Percentiles rank a stretch among this genome's conserved stretches.
phyloP scores from a whole-genome alignment of 2,329 filamentous ascomycete genomes.

The Beauveria bassiana region DNA sequence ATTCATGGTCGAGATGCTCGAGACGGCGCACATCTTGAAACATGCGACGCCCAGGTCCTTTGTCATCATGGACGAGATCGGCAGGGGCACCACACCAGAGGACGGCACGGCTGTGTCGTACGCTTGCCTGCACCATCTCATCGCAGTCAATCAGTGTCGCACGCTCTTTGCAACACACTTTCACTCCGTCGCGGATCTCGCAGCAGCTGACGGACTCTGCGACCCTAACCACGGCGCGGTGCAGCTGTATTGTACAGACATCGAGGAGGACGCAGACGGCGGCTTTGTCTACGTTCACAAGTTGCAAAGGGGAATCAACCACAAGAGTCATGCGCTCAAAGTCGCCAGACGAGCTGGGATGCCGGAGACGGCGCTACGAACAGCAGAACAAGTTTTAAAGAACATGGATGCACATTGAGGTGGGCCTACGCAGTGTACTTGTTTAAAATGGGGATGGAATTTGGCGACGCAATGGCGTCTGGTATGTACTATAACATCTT shows the following conservation, averaged over 20 bases:
- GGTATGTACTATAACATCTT: neutral
- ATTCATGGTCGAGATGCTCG: constrained; percentile 99
- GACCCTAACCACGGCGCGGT: constrained; percentile 35
- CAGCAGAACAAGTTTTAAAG: constrained; percentile 54
- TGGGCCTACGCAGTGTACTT: neutral
- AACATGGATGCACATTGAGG: neutral
- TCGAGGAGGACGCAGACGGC: constrained; percentile 62
- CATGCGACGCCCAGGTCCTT: constrained; percentile 78
- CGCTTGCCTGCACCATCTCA: constrained; percentile 78
- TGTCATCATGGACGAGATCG: constrained; percentile 98
- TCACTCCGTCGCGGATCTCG: constrained; percentile 74
- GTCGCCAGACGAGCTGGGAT: constrained; percentile 84
- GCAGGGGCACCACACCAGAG: constrained; percentile 85
- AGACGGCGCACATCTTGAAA: constrained; percentile 84
- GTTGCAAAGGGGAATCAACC: constrained; percentile 74
- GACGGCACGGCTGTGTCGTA: constrained; percentile 88
- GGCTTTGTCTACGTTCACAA: constrained; percentile 84
- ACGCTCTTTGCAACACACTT: constrained; percentile 95
- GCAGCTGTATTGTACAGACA: constrained; percentile 80
- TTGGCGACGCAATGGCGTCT: neutral
- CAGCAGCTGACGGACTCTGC: constrained; percentile 41
- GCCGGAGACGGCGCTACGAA: constrained; percentile 61
- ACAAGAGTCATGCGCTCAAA: constrained; percentile 83
- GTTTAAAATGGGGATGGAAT: neutral
- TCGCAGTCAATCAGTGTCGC: constrained; percentile 67